A percentile compares a stretch with the other conserved stretches of the same genome.
These are phyloP conservation scores for Trichoderma hamatum DNA, from an alignment of 2,329 filamentous ascomycete species.

Conservation along the genomic window DNA sequence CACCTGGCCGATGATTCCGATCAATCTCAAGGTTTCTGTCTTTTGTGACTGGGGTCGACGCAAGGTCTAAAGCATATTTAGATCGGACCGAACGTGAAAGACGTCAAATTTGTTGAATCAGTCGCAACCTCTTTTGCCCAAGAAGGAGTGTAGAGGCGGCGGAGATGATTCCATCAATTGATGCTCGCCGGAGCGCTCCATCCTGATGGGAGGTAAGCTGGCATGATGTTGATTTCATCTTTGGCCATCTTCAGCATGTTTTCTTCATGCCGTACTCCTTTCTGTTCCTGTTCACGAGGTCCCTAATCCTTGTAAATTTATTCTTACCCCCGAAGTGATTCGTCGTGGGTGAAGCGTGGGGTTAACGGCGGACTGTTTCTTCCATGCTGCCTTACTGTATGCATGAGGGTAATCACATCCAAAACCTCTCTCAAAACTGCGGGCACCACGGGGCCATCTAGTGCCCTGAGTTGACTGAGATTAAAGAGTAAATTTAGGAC, in stretches of 20 bases:
- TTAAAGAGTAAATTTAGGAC: background rate
- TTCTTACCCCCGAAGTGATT: background rate
- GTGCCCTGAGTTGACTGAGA: background rate
- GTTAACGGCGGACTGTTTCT: background rate
- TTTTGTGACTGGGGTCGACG: background rate
- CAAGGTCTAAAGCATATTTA: conserved; percentile 9
- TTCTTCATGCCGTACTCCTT: background rate
- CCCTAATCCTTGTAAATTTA: background rate
- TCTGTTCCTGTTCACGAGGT: background rate
- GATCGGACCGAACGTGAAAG: conserved; percentile 25
- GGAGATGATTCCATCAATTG: conserved; percentile 1
- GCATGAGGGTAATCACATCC: background rate
- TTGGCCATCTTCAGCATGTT: background rate
- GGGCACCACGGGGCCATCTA: background rate
- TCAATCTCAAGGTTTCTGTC: conserved; percentile 12
- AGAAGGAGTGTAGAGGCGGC: background rate
- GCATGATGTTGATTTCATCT: background rate
- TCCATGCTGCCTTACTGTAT: background rate
- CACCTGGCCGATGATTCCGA: conserved; percentile 23
- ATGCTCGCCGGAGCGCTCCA: background rate
- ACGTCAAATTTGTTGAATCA: conserved; percentile 7
- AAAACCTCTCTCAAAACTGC: background rate
- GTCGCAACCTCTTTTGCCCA: conserved; percentile 7
- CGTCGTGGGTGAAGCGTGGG: conserved; percentile 1
- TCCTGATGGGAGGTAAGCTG: background rate